Conservation (phyloP, 805 yeast species). For the Candida ficus region DNA sequence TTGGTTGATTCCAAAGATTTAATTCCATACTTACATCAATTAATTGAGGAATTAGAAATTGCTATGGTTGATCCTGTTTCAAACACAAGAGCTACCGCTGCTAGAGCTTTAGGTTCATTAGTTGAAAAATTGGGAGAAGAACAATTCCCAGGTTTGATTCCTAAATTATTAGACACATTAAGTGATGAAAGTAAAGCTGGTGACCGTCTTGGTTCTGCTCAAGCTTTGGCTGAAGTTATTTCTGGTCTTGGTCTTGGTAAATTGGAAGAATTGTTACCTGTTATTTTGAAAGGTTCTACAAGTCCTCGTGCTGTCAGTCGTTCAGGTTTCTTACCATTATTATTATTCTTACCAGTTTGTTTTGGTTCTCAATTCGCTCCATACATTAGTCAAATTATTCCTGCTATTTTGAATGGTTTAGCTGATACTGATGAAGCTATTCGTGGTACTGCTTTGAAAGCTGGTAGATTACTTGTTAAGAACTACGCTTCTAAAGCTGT, state of each 20-base stretch:
- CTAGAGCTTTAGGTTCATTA: conserved; percentile 92
- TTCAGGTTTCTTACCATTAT: conserved; percentile 88
- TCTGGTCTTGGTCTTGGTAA: conserved; percentile 86
- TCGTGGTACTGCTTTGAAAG: conserved; percentile 83
- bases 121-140: conserved; percentile 97
- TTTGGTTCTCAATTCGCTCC: conserved; percentile 91
- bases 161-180: conserved; percentile 69
- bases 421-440: conserved; percentile 87
- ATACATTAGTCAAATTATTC: conserved; percentile 76
- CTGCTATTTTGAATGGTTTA: conserved; percentile 86
- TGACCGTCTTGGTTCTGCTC: conserved; percentile 95
- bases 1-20: conserved; percentile 86
- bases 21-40: conserved; percentile 70
- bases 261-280: conserved; percentile 84
- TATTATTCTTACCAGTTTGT: conserved; percentile 88
- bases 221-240: conserved; percentile 90
- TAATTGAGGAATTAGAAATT: conserved; percentile 77
- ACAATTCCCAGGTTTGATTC: conserved; percentile 86
- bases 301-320: conserved; percentile 67
- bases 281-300: conserved; percentile 65
- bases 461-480: conserved; percentile 87
- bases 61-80: conserved; percentile 99
- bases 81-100: conserved; percentile 93
- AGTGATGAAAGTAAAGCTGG: conserved; percentile 77
- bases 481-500: conserved; percentile 91